These are phyloP conservation scores for Saccharum officinarum DNA, from an alignment of 176 grass and related monocot genomes.

Conservation along the genomic window DNA sequence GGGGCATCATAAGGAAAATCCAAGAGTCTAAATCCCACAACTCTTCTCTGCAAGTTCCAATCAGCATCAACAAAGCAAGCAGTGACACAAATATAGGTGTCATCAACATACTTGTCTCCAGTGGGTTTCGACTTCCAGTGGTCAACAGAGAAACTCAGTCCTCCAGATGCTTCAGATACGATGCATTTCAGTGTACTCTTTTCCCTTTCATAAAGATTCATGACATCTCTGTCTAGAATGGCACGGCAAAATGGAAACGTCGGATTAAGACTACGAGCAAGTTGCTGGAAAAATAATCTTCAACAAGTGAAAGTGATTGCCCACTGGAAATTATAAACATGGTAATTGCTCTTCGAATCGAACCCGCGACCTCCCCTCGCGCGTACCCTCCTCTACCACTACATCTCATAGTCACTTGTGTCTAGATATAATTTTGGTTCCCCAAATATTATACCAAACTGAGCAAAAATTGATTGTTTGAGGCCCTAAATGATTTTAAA, in stretches of 20 bases:
- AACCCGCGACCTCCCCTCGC: no score
- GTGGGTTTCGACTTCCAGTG: conserved; percentile 22
- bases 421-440: no score
- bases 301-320: conserved; percentile 16
- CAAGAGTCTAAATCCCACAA: conserved; percentile 29
- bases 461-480: no score
- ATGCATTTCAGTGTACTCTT: not conserved
- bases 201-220: conserved; percentile 28
- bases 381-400: no score
- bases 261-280: not conserved
- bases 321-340: conserved; percentile 26
- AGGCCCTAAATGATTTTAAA: no score
- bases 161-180: conserved; percentile 17
- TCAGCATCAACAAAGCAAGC: conserved; percentile 38
- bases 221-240: conserved; percentile 23
- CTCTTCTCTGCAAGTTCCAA: conserved; percentile 39
- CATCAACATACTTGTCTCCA: not conserved
- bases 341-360: conserved; percentile 6
- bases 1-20: conserved; percentile 6
- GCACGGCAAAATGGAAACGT: not conserved
- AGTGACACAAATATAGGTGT: conserved; percentile 14
- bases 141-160: conserved; percentile 28
- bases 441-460: no score
- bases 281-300: not conserved
- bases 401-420: no score